Percentiles rank a stretch among this genome's conserved stretches.
These are phyloP conservation scores for Lachancea cidri DNA, from an alignment of 805 yeast species.

Conservation along the genomic window DNA sequence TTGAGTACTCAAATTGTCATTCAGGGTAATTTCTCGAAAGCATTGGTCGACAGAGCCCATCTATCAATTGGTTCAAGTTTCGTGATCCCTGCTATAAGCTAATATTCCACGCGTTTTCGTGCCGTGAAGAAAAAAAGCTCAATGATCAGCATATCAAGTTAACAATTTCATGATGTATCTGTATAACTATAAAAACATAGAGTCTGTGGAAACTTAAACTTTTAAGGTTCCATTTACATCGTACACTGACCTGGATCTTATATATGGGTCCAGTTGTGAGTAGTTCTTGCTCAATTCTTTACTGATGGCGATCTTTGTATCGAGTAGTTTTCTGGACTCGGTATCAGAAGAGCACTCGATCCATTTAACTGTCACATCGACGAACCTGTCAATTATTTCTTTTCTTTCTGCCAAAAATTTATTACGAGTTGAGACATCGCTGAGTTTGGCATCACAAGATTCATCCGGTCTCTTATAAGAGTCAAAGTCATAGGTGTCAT, in stretches of 20 bases:
- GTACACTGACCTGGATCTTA: conserved; percentile 71
- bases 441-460: conserved; percentile 47
- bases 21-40: background rate
- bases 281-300: conserved; percentile 56
- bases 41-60: conserved; percentile 5
- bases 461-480: conserved; percentile 57
- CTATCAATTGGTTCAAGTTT: conserved; percentile 2
- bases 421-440: conserved; percentile 43
- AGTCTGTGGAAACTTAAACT: conserved; percentile 9
- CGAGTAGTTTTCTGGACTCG: conserved; percentile 44
- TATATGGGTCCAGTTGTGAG: conserved; percentile 67
- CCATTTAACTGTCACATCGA: conserved; percentile 72
- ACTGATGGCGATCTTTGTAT: conserved; percentile 51
- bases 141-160: background rate
- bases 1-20: background rate
- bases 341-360: conserved; percentile 48
- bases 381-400: conserved; percentile 46
- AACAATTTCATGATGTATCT: background rate
- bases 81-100: too few species aligned
- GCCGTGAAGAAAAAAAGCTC: too few species aligned
- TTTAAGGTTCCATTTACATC: conserved; percentile 66
- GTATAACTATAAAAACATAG: background rate
- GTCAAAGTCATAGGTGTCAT: conserved; percentile 48
- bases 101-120: too few species aligned
- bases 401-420: conserved; percentile 48